Base-by-base conservation (phyloP, 148 eudicot genomes). In the Pharnaceum exiguum region DNA sequence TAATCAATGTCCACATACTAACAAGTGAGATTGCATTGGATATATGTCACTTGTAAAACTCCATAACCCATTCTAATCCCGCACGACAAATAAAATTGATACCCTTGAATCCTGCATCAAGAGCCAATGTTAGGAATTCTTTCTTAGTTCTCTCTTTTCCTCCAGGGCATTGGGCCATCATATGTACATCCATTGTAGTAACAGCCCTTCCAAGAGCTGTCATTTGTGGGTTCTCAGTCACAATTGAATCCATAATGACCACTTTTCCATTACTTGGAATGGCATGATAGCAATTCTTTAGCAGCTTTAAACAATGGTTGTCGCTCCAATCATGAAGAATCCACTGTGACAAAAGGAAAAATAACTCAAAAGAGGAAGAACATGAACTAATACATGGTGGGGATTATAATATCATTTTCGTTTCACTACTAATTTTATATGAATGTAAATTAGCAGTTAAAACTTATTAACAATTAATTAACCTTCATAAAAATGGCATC, bases 241-340 rank as follows among this genome's bases (percentile, higher is more conserved):
- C 35, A 24, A 55, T 66, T 18, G 68, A 18, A 10, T 75, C 75
- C 19, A 75, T 70, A n/a, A 71, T 55, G 23, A 80, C 77, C 12
- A 80, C 75, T 69, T 74, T 80, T 2, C 79, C 82, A 10, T 67
- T 55, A 0, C 71, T 52, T 8, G 74, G 70, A 40, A 80, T 42
- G 0, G 81, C 70, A 50, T 63, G 50, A 55, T 67, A 58, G 47
- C 77, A 80, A 29, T 67, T 80, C 66, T 49, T 74, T 46, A 80
- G 47, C 42, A 77, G 10, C 38, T 31, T 70, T 16, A 74, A 17
- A 71, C 82, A 77, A 51, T 60, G 55, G 0, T 77, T 70, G 29
- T 77, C 82, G 16, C 67, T 60, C 82, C 82, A 80, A 15, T 63
- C 67, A 31, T 80, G 82, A 9, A 74, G 74, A 46, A 80, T 67